Base-by-base conservation (phyloP, 805 yeast species). In the Kodamaea neixiangensis region DNA sequence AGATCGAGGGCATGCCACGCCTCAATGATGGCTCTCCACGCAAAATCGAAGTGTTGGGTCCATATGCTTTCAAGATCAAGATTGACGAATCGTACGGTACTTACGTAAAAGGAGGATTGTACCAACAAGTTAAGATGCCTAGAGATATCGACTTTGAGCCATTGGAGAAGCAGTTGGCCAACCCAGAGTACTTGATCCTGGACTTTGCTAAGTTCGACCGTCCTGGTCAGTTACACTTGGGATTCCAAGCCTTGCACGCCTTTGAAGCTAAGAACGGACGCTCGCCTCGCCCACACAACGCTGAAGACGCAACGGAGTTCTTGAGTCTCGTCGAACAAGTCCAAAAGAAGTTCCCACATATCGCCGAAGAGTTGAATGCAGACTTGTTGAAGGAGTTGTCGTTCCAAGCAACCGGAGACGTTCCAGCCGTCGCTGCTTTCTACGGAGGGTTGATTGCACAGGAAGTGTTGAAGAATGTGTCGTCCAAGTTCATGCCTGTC, bases 131-230 rank as follows among this genome's bases (percentile, higher is more conserved):
- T 44, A 92, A 92, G 72, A 83, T 87, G 62, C 98, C 99, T 22
- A 69, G 67, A 46, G 76, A 73, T 21, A 57, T 86, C 18, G 66
- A 78, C 5, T 94, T 88, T 69, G 79, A 87, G 65, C 71, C 87
- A 7, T 76, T 93, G 53, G 61, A 69, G 43, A 75, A 79, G 39
- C 96, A 89, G 63, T 71, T 94, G 55, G 65, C 70, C n/a, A 69
- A 75, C 11, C 99, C 99, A 3, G 97, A 89, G 63, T 87, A 73
- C 61, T 65, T 88, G 37, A 77, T 79, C 54, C 84, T 97, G 13
- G 99, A 94, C 67, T 94, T 83, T 67, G 97, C 97, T 52, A 94
- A 94, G 69, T 87, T 93, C 59, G 97, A 90, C 62, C 85, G 97
- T 63, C 94, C 97, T 13, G 80, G 86, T 18, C 97, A 89, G 72